Evolutionary conservation across 139 green algal genomes (phyloP), one percentile per base, ranked within the genome.

Genomic region (Chlamydomonas sp.): DNA sequence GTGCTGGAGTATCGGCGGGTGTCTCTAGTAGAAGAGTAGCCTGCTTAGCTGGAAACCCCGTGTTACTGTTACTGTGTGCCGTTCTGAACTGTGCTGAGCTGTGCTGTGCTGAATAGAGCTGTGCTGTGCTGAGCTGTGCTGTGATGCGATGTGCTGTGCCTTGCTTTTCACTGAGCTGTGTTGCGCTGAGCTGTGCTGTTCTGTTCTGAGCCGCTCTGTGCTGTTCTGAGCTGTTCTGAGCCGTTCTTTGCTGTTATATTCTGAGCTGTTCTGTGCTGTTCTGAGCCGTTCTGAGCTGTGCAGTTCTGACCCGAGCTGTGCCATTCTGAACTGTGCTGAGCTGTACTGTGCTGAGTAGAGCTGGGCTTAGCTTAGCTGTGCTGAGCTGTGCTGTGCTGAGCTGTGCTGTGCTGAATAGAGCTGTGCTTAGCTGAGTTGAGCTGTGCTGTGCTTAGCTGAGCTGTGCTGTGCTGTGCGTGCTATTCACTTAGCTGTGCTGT

Each of bases 21-120:
- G n/a, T n/a, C n/a, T n/a, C n/a, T n/a, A n/a, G n/a, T n/a, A n/a
- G n/a, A n/a, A n/a, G n/a, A n/a, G n/a, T n/a, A n/a, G n/a, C n/a
- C n/a, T n/a, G n/a, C n/a, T n/a, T n/a, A n/a, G n/a, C n/a, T n/a
- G n/a, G n/a, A n/a, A n/a, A n/a, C n/a, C n/a, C n/a, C n/a, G n/a
- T n/a, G n/a, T n/a, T n/a, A n/a, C n/a, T n/a, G n/a, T n/a, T n/a
- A n/a, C n/a, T n/a, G n/a, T n/a, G n/a, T n/a, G n/a, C n/a, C n/a
- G n/a, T n/a, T n/a, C n/a, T n/a, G n/a, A n/a, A 49, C 65, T 61
- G 65, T 71, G 65, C 38, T 71, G 1, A 43, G 65, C 65, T 71
- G 1, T 69, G 35, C 61, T 49, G 31, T 69, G 28, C n/a, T 69
- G 61, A 54, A 24, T 29, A 29, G 61, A 22, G 61, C 61, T 69